These are phyloP conservation scores for Coniochaeta hoffmannii DNA, from an alignment of 2,329 filamentous ascomycete species.

Conservation along the genomic window DNA sequence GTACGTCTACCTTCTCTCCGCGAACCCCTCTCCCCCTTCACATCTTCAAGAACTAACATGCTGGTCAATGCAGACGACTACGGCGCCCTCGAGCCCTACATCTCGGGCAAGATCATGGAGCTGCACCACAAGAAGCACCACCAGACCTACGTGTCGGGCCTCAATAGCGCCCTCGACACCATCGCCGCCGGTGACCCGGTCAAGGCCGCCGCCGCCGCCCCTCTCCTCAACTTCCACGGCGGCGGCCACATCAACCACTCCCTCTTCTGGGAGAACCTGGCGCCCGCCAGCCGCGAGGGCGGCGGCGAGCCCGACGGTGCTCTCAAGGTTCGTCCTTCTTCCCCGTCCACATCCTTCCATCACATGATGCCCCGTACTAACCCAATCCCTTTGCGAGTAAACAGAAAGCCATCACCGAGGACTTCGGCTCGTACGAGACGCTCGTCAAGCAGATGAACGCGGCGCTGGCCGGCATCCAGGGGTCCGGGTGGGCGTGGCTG, in stretches of 20 bases:
- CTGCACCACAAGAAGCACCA: conserved; percentile 76
- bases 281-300: conserved; percentile 54
- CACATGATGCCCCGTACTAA: not conserved
- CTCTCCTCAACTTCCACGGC: conserved; percentile 73
- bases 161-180: conserved; percentile 58
- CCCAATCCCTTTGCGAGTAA: not conserved
- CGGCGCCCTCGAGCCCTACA: conserved; percentile 80
- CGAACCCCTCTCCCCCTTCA: not conserved
- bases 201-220: conserved; percentile 42
- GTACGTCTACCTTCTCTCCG: conserved; percentile 26
- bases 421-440: conserved; percentile 59
- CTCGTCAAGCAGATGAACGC: conserved; percentile 62
- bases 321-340: conserved; percentile 37
- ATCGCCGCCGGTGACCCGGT: conserved; percentile 55
- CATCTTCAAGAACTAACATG: not conserved
- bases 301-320: conserved; percentile 55
- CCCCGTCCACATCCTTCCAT: conserved; percentile 36
- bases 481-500: conserved; percentile 87
- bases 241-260: conserved; percentile 92
- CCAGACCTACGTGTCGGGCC: conserved; percentile 68
- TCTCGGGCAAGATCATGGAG: conserved; percentile 74
- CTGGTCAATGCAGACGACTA: conserved; percentile 74
- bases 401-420: conserved; percentile 51
- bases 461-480: conserved; percentile 68
- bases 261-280: conserved; percentile 84